Evolutionary conservation across 176 grass and related monocot genomes (phyloP).

Genomic region (Oryza meyeriana): DNA sequence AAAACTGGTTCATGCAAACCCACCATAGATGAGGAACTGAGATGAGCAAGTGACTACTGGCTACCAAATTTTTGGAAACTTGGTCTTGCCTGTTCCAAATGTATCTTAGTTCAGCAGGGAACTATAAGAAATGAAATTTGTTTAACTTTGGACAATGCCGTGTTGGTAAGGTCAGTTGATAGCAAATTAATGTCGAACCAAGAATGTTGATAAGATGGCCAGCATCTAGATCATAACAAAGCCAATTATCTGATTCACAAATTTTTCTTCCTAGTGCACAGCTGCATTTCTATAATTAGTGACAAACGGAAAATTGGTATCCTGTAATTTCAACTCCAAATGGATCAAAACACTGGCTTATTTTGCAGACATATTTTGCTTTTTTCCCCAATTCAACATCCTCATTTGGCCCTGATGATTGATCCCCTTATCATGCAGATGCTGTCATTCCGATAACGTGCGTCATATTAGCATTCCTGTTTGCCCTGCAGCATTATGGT

Average conservation of each 20-base stretch:
- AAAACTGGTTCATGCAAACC: too few relatives aligned
- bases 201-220: neutral
- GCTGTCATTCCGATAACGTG: conserved; percentile 92
- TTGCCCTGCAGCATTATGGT: conserved; percentile 94
- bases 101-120: too few relatives aligned
- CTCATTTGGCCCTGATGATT: neutral
- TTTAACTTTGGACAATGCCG: too few relatives aligned
- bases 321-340: too few relatives aligned
- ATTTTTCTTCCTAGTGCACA: conserved; percentile 20
- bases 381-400: neutral
- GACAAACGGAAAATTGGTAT: neutral
- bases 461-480: conserved; percentile 79
- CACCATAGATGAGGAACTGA: neutral
- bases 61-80: neutral
- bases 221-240: neutral
- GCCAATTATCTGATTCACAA: neutral
- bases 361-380: neutral
- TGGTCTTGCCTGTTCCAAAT: neutral
- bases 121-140: too few relatives aligned
- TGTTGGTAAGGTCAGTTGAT: neutral
- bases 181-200: neutral
- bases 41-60: neutral
- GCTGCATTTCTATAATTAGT: neutral
- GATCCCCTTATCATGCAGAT: conserved; percentile 55
- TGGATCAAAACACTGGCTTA: neutral